These are phyloP conservation scores for Leptodermis oblonga DNA, from an alignment of 257 asterid genomes.

Conservation along the genomic window DNA sequence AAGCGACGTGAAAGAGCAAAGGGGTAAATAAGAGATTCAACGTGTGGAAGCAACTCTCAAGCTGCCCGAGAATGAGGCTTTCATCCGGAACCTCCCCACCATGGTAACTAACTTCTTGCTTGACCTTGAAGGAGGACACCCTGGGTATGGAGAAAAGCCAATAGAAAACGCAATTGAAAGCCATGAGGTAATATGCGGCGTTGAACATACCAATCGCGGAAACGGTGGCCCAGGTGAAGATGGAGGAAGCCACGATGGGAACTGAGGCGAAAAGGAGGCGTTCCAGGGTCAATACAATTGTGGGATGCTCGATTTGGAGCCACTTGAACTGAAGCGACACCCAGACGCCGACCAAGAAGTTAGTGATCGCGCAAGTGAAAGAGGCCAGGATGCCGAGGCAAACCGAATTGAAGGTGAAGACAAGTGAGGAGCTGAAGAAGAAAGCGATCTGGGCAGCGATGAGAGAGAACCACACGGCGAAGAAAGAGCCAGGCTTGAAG, in stretches of 20 bases:
- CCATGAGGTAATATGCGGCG: slow-evolving; percentile 87
- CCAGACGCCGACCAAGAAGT: slow-evolving; percentile 92
- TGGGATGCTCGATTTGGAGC: slow-evolving; percentile 90
- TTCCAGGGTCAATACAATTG: slow-evolving; percentile 85
- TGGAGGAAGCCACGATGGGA: slow-evolving; percentile 61
- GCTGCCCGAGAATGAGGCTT: slow-evolving; percentile 69
- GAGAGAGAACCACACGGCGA: slow-evolving; percentile 85
- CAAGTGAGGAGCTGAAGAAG: slow-evolving; percentile 68
- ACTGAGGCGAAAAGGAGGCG: slow-evolving; percentile 81
- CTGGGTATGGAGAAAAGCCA: slow-evolving; percentile 94
- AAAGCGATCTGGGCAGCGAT: slow-evolving; percentile 74
- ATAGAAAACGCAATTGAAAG: slow-evolving; percentile 75
- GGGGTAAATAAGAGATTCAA: slow-evolving; percentile 75
- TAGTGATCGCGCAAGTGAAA: slow-evolving; percentile 63
- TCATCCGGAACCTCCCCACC: slow-evolving; percentile 82
- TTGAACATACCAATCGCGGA: slow-evolving; percentile 84
- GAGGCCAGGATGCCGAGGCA: slow-evolving; percentile 58
- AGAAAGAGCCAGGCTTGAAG: slow-evolving; percentile 86
- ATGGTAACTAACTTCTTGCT: slow-evolving; percentile 65
- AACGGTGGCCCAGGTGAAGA: slow-evolving; percentile 95
- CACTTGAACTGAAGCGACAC: slow-evolving; percentile 94
- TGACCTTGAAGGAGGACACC: slow-evolving; percentile 70
- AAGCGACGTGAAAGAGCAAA: slow-evolving; percentile 62
- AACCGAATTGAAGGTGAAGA: slow-evolving; percentile 48
- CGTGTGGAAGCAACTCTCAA: slow-evolving; percentile 88